phyloP scores from a whole-genome alignment of 495 filamentous ascomycete genomes.

The Oleoguttula mirabilis region DNA sequence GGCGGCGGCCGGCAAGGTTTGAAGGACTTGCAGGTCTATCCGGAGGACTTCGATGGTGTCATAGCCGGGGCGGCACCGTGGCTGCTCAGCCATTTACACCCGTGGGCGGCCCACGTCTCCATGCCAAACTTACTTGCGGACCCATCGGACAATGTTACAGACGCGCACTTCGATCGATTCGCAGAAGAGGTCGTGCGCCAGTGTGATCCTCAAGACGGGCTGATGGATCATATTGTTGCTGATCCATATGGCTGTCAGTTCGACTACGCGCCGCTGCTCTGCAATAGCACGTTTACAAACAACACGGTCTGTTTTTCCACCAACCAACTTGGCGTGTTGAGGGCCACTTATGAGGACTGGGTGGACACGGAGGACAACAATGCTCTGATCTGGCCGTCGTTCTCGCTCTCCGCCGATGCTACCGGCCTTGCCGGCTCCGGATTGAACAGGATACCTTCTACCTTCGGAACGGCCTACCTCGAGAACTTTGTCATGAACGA shows the following conservation, averaged over 20 bases:
- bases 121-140: constrained; percentile 25
- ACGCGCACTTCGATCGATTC: constrained; percentile 39
- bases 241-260: constrained; percentile 47
- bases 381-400: constrained; percentile 43
- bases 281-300: constrained; percentile 24
- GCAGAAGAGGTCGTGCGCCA: constrained; percentile 49
- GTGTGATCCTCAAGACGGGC: constrained; percentile 54
- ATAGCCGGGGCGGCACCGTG: constrained; percentile 45
- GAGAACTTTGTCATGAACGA: constrained; percentile 36
- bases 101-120: constrained; percentile 33
- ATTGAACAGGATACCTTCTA: constrained; percentile 24
- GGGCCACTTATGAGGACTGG: constrained; percentile 44
- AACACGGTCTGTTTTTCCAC: constrained; percentile 42
- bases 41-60: constrained; percentile 48
- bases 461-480: constrained; percentile 34
- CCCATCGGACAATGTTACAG: constrained; percentile 40
- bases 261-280: constrained; percentile 41
- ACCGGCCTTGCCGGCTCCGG: constrained; percentile 32
- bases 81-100: constrained; percentile 41
- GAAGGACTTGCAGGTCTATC: neutral
- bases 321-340: constrained; percentile 42
- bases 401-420: constrained; percentile 32
- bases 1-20: constrained; percentile 2
- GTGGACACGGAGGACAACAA: constrained; percentile 33
- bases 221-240: constrained; percentile 53